phyloP scores from a whole-genome alignment of 2,329 filamentous ascomycete species.

The Cercospora sp. region DNA sequence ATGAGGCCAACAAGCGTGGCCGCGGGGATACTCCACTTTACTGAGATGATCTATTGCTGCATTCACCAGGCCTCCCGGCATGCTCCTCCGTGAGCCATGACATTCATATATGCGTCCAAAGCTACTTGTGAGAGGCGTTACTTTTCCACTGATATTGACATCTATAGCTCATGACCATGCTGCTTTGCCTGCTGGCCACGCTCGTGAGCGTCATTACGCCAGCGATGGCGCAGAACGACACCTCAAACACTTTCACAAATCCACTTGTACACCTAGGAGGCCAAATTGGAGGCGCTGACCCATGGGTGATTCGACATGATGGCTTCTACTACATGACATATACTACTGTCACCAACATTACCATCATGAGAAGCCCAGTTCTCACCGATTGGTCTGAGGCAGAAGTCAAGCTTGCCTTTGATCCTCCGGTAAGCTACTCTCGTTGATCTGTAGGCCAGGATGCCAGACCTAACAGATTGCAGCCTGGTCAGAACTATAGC shows the following conservation, averaged over 20 bases:
- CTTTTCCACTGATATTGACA: neutral
- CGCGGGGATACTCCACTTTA: neutral
- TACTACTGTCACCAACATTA: slow-evolving; percentile 48
- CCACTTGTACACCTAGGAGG: slow-evolving; percentile 40
- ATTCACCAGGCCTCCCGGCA: neutral
- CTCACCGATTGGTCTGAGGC: slow-evolving; percentile 50
- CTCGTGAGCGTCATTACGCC: slow-evolving; percentile 20
- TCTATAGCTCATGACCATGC: neutral
- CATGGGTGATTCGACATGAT: slow-evolving; percentile 48
- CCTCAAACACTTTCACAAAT: slow-evolving; percentile 46
- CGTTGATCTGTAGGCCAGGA: neutral
- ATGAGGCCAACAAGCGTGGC: neutral
- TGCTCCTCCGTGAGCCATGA: neutral
- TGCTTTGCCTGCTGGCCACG: slow-evolving; percentile 6
- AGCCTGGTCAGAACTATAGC: slow-evolving; percentile 46
- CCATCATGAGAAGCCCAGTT: slow-evolving; percentile 44
- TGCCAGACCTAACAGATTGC: slow-evolving; percentile 1
- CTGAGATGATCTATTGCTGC: neutral
- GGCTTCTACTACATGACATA: slow-evolving; percentile 51
- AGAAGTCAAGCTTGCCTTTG: slow-evolving; percentile 47
- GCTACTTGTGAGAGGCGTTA: neutral
- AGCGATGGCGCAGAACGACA: slow-evolving; percentile 25
- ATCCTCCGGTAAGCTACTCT: slow-evolving; percentile 37
- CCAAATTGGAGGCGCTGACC: slow-evolving; percentile 47
- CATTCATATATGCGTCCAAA: neutral